Evolutionary conservation across 192 early-diverging fungal species (phyloP).

Genomic region (Backusella tarrabulga): DNA sequence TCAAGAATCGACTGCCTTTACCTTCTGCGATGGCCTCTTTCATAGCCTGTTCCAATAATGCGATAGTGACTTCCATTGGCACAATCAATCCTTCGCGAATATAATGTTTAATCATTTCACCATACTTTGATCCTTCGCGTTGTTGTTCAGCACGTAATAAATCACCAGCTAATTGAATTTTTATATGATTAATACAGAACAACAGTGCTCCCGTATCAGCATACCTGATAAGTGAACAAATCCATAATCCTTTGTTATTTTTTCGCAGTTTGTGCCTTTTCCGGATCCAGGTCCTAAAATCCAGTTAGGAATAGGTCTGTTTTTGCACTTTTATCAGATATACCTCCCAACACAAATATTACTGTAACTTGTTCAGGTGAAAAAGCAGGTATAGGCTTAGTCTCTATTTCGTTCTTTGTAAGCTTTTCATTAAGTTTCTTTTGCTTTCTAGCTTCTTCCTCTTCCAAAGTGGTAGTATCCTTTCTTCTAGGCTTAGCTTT

Average conservation of each 20-base stretch:
- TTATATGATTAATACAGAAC: not conserved
- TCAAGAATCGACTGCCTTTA: conserved; percentile 71
- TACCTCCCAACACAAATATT: conserved; percentile 36
- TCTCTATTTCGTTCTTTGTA: not conserved
- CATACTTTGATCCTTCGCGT: conserved; percentile 78
- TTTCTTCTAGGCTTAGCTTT: conserved; percentile 30
- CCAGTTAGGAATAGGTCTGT: not conserved
- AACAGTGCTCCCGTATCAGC: not conserved
- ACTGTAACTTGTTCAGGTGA: conserved; percentile 32
- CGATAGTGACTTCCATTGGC: conserved; percentile 93
- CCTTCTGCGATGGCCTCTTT: conserved; percentile 54
- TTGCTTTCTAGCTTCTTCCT: conserved; percentile 5
- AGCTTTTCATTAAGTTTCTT: not conserved
- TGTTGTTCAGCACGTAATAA: conserved; percentile 90
- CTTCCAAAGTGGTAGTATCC: not conserved
- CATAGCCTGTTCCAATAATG: conserved; percentile 89
- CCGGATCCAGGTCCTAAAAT: conserved; percentile 69
- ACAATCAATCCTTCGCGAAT: conserved; percentile 96
- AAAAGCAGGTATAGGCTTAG: conserved; percentile 23
- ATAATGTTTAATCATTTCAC: conserved; percentile 87
- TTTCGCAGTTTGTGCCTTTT: conserved; percentile 95
- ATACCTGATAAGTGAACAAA: conserved; percentile 93
- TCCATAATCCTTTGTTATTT: conserved; percentile 86
- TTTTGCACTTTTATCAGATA: not conserved
- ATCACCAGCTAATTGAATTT: conserved; percentile 72